Conservation (phyloP, 2,329 filamentous ascomycete species). For the Aspergillus fumigatus region DNA sequence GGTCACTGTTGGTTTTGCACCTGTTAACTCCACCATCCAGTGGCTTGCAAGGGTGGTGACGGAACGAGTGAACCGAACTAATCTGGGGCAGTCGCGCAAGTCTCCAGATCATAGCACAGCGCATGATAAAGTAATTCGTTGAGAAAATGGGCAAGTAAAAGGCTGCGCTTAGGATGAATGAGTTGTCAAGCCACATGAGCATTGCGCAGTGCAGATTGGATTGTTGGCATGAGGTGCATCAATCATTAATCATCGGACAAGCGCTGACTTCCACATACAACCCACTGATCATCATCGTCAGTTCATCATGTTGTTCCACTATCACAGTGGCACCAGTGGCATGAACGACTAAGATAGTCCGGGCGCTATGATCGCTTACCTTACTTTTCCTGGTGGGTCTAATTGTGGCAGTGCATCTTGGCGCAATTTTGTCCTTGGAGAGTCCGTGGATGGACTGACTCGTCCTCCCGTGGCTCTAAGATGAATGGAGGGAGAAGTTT, state of each 20-base stretch:
- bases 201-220: too few species aligned
- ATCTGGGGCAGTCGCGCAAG: neutral
- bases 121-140: neutral
- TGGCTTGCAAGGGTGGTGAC: neutral
- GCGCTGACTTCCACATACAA: neutral
- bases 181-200: neutral
- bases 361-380: neutral
- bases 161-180: neutral
- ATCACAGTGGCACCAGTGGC: too few species aligned
- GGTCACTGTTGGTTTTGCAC: neutral
- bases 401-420: neutral
- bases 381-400: neutral
- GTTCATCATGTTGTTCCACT: too few species aligned
- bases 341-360: too few species aligned
- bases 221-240: too few species aligned
- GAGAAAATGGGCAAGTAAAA: too few species aligned
- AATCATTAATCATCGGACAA: neutral
- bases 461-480: neutral
- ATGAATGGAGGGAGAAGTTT: neutral
- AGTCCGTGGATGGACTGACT: neutral
- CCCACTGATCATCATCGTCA: too few species aligned
- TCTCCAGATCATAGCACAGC: neutral
- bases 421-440: neutral
- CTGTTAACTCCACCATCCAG: neutral
- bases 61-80: neutral